Percentiles rank a stretch among this genome's conserved stretches.
Conservation (phyloP, 768 basidiomycete species). For the Serendipita sp. region DNA sequence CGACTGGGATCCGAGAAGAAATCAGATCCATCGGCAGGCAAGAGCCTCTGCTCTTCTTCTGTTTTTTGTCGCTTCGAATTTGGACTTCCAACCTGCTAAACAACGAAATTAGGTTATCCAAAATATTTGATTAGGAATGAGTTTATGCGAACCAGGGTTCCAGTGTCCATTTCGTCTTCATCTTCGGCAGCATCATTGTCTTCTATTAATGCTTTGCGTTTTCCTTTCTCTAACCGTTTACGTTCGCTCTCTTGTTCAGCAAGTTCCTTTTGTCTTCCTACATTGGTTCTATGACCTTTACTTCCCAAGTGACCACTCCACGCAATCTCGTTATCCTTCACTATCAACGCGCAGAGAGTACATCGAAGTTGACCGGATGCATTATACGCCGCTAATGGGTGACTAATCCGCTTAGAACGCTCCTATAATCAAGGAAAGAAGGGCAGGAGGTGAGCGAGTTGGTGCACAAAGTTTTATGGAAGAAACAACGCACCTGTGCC, state of each 20-base stretch:
- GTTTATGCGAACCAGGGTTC: neutral
- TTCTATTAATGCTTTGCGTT: conserved; percentile 23
- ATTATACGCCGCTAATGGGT: conserved; percentile 58
- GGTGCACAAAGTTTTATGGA: neutral
- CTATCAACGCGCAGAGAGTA: conserved; percentile 37
- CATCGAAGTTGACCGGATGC: conserved; percentile 55
- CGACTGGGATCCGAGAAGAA: conserved; percentile 71
- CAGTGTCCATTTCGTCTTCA: conserved; percentile 8
- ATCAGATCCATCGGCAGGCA: conserved; percentile 37
- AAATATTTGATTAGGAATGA: no score
- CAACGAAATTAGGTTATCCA: no score
- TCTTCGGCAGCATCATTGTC: conserved; percentile 19
- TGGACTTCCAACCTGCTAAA: no score
- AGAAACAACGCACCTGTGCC: neutral
- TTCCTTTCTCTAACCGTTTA: conserved; percentile 15
- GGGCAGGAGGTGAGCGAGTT: conserved; percentile 31
- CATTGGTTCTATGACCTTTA: conserved; percentile 58
- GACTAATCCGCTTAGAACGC: conserved; percentile 52
- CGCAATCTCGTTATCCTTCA: conserved; percentile 61
- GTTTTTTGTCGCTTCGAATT: conserved; percentile 10
- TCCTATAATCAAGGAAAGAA: conserved; percentile 54
- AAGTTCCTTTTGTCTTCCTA: conserved; percentile 41
- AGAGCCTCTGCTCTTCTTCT: conserved; percentile 10
- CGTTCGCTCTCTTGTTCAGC: conserved; percentile 27
- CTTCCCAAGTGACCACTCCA: conserved; percentile 80